Conservation (phyloP, 495 filamentous ascomycete species). For the Symbiotaphrina buchneri region DNA sequence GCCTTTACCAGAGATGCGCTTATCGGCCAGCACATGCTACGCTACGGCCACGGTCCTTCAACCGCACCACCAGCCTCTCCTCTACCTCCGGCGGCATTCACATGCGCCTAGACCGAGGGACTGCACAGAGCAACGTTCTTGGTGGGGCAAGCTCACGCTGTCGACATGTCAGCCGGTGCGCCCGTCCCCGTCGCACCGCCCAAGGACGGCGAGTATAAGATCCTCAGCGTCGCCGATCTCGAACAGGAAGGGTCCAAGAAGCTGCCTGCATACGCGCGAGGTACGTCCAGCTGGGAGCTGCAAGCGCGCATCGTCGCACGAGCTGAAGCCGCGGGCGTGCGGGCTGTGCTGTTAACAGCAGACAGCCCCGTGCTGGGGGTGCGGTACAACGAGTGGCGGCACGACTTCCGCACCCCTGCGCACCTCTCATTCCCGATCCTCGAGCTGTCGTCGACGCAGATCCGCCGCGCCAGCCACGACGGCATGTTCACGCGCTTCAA, state of each 20-base stretch:
- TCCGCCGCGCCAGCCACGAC: conserved; percentile 9
- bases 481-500: conserved; percentile 11
- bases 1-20: too few species aligned
- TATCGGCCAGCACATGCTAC: too few species aligned
- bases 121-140: too few species aligned
- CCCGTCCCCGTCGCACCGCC: too few species aligned
- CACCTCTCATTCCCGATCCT: conserved; percentile 9
- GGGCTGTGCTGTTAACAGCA: conserved; percentile 10
- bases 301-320: conserved; percentile 1
- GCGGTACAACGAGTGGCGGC: conserved; percentile 10
- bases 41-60: too few species aligned
- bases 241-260: background rate
- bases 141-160: too few species aligned
- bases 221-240: background rate
- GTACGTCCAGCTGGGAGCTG: background rate
- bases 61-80: too few species aligned
- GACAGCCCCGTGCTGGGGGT: conserved; percentile 11
- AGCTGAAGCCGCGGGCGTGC: conserved; percentile 6
- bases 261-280: too few species aligned
- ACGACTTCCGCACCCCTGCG: conserved; percentile 9
- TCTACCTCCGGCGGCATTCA: too few species aligned
- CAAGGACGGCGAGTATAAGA: too few species aligned
- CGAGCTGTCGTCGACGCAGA: conserved; percentile 6
- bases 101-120: too few species aligned
- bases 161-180: too few species aligned